Evolutionary conservation across 805 yeast species (phyloP), one percentile per base, ranked within the genome.

Genomic region (Myxozyma lipomycoides): DNA sequence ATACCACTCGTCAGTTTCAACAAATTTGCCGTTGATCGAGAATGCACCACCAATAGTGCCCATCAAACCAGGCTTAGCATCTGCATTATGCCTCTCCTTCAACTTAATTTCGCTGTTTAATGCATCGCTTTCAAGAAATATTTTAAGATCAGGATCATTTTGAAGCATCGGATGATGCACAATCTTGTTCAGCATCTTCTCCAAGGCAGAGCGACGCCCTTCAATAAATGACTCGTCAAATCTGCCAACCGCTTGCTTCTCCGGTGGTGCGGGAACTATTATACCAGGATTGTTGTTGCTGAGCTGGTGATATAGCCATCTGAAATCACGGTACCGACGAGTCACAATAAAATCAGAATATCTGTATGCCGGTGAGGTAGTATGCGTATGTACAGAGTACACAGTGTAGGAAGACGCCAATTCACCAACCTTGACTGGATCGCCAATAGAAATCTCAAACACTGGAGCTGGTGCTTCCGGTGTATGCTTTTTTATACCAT

Each of bases 231-330:
- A 89, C 59, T 87, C 87, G 61, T 88, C 88, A 68, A 93, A 89
- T 55, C 96, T 77, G 3, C 98, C 97, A 48, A 90, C 83, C 5
- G 85, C 84, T 56, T 95, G 96, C 67, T 93, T 95, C 52, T 86
- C 95, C 0, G 97, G 90, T 3, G 98, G 97, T 1, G 98, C 96
- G 0, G 98, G 98, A 22, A 93, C 82, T 34, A 93, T 82, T 51
- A 77, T 75, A 0, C 98, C 98, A 32, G 96, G 95, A 64, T 93
- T 89, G 60, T 84, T 86, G 62, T 79, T 78, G 62, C 85, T 86
- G 23, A 93, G 72, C 61, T 90, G 96, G 58, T 86, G 87, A 67
- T 89, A 91, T 10, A 93, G 73, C 98, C 98, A 91, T 54, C 96
- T 73, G 68, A 93, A 91, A 67, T 93, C 98, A 46, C 83, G 79